Evolutionary conservation across 2,329 filamentous ascomycete genomes (phyloP).

Genomic region (Neopestalotiopsis sp.): DNA sequence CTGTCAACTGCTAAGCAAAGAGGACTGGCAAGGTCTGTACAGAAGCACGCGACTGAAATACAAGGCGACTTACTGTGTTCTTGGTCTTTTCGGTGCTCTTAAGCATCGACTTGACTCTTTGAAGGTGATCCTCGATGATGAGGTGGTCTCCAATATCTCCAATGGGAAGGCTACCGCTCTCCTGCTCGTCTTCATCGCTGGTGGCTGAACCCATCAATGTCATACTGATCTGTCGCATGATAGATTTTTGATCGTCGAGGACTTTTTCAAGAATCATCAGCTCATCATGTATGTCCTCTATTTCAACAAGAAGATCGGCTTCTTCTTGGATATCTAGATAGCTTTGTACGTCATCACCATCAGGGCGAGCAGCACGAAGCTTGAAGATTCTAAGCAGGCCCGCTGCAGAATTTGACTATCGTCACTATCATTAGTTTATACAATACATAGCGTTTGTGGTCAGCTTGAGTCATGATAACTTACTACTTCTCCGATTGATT

Average conservation of each 20-base stretch:
- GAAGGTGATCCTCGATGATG: background rate
- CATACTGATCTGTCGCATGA: background rate
- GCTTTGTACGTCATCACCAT: background rate
- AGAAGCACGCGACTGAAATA: background rate
- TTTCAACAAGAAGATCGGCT: background rate
- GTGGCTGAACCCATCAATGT: background rate
- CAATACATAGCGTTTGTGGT: too few relatives aligned
- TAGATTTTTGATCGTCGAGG: background rate
- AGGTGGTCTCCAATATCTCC: background rate
- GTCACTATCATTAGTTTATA: too few relatives aligned
- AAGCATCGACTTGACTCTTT: background rate
- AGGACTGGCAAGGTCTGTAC: too few relatives aligned
- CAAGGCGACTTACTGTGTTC: background rate
- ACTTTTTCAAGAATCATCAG: background rate
- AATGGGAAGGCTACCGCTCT: background rate
- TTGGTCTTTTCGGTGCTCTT: background rate
- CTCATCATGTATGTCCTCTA: background rate
- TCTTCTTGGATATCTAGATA: background rate
- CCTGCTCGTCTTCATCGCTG: background rate
- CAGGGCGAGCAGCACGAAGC: background rate
- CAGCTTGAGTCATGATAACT: background rate
- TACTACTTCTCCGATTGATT: background rate
- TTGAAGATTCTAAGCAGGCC: background rate
- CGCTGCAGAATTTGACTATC: background rate
- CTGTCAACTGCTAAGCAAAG: background rate